A percentile compares a stretch with the other conserved stretches of the same genome.
Evolutionary conservation across 306 rosid genomes (phyloP).

Genomic region (Vigna angularis): DNA sequence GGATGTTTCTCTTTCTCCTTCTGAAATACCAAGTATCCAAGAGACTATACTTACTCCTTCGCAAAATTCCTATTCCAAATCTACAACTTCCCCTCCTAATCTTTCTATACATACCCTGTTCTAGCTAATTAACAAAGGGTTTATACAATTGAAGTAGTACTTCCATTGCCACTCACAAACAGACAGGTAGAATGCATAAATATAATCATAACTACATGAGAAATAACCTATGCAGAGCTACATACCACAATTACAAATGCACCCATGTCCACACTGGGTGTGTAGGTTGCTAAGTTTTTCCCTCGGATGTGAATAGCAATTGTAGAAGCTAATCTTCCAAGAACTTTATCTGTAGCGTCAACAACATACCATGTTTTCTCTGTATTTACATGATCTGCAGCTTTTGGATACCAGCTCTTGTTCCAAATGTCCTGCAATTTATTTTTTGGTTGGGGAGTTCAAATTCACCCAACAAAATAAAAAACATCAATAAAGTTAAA

Average conservation of each 20-base stretch:
- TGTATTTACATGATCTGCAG: constrained; percentile 89
- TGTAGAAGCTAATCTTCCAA: constrained; percentile 93
- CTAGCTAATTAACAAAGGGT: neutral
- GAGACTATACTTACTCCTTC: neutral
- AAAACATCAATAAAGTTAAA: neutral
- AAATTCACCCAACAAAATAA: neutral
- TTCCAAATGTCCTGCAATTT: constrained; percentile 90
- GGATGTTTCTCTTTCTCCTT: neutral
- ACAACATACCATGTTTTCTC: constrained; percentile 90
- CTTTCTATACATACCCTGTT: neutral
- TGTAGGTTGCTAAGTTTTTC: constrained; percentile 77
- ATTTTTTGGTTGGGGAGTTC: neutral
- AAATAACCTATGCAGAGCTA: constrained; percentile 28
- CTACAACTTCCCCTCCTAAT: neutral
- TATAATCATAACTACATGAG: neutral
- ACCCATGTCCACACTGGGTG: constrained; percentile 99
- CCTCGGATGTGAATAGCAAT: constrained; percentile 88
- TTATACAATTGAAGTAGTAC: constrained; percentile 11
- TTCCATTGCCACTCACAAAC: constrained; percentile 28
- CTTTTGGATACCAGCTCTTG: constrained; percentile 94
- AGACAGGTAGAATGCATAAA: neutral
- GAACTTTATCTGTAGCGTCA: constrained; percentile 89
- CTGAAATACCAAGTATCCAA: neutral
- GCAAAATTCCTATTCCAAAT: neutral
- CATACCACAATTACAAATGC: constrained; percentile 97